Evolutionary conservation across 345 rosid species (phyloP), one percentile per base, ranked within the genome.

Genomic region (Lepidium aucheri): DNA sequence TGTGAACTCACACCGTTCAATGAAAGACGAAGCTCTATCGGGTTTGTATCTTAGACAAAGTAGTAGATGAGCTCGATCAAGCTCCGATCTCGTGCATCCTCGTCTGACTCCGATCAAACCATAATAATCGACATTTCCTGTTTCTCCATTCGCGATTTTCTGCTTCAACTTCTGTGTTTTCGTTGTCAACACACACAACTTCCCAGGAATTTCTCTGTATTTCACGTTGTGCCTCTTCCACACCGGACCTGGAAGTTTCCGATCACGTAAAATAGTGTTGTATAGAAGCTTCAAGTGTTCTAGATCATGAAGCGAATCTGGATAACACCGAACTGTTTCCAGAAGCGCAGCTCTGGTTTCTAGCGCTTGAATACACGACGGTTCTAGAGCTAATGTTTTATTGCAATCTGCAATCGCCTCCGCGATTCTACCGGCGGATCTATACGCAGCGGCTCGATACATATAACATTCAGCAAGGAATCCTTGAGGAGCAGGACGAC

Each of bases 381-480:
- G 96, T 34, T 90, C 85, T 0, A 94, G 84, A n/a, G 97, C 96
- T 33, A 94, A 58, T 2, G 96, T 88, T 62, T 86, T 84, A 73
- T 94, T 94, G 59, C 99, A 94, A 68, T 94, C 99, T 3, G 89
- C 88, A 2, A 94, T 85, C 4, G 99, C 75, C 70, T 90, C 99
- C 0, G 99, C 91, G 10, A 90, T 83, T 52, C 96, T 74, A 5
- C 92, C 92, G 0, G 86, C 84, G 2, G 92, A 77, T 50, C 81
- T 79, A 69, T 85, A 90, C 6, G 98, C 97, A 3, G 78, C 72
- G 11, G 99, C 95, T 18, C 97, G 78, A 74, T 88, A 80, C 90
- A 88, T 79, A 42, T 90, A 90, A 69, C 96, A 94, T 47, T 94
- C 96, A 0, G 96, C 89, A 11, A 94, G 81, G 78, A 94, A 94